These are phyloP conservation scores for Amanita fuliginea DNA, from an alignment of 768 basidiomycete genomes.

Conservation along the genomic window DNA sequence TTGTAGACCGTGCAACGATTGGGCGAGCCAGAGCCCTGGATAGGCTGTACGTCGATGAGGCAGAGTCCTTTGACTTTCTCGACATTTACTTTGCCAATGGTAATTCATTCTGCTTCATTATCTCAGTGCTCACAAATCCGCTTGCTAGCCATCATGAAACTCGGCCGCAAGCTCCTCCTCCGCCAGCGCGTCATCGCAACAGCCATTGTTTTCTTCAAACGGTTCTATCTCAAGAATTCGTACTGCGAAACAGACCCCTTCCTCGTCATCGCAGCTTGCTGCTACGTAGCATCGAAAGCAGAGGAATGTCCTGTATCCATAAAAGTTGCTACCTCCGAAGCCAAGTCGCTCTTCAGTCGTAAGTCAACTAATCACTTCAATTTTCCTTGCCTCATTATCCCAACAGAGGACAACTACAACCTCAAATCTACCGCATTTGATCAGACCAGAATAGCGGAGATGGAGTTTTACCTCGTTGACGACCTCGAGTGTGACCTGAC, in stretches of 20 bases:
- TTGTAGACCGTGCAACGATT: constrained; percentile 72
- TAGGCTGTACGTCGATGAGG: constrained; percentile 61
- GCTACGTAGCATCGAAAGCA: constrained; percentile 93
- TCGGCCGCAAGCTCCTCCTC: constrained; percentile 73
- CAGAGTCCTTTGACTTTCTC: constrained; percentile 70
- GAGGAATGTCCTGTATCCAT: constrained; percentile 95
- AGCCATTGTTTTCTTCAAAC: constrained; percentile 87
- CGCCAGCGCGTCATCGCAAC: constrained; percentile 91
- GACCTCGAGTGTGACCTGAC: constrained; percentile 93
- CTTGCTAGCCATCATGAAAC: constrained; percentile 64
- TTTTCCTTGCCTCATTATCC: not conserved
- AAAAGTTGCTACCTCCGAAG: constrained; percentile 82
- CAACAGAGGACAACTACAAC: constrained; percentile 51
- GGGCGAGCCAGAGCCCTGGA: constrained; percentile 70
- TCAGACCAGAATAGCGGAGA: constrained; percentile 89
- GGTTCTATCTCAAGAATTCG: constrained; percentile 95
- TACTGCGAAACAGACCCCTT: constrained; percentile 96
- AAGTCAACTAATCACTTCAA: constrained; percentile 11
- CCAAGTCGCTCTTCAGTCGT: constrained; percentile 68
- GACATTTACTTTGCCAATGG: constrained; percentile 85
- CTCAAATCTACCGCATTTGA: constrained; percentile 79
- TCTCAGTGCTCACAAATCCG: not conserved
- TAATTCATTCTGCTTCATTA: constrained; percentile 18
- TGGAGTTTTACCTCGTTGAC: constrained; percentile 98
- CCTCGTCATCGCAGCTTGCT: constrained; percentile 85